These are phyloP conservation scores for Debaryomyces subglobosus DNA, from an alignment of 1,139 yeast genomes.

Conservation along the genomic window DNA sequence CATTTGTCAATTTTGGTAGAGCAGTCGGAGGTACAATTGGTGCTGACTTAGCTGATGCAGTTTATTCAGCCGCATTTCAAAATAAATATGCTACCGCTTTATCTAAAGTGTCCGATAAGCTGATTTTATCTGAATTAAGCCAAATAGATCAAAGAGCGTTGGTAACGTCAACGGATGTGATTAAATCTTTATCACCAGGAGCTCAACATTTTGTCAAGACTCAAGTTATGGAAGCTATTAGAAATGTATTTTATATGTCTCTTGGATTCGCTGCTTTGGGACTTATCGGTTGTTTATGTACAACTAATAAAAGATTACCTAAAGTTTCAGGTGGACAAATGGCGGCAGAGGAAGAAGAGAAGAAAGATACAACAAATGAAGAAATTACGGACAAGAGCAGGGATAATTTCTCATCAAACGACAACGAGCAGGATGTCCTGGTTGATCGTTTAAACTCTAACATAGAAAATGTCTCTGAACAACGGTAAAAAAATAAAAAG, in stretches of 20 bases:
- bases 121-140: conserved; percentile 23
- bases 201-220: conserved; percentile 30
- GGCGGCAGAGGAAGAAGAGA: neutral
- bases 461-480: neutral
- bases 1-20: conserved; percentile 35
- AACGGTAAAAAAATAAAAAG: neutral
- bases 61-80: conserved; percentile 33
- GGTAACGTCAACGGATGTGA: conserved; percentile 21
- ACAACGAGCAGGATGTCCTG: neutral
- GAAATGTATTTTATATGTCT: conserved; percentile 36
- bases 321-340: conserved; percentile 6
- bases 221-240: conserved; percentile 33
- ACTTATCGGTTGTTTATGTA: conserved; percentile 24
- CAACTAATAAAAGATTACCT: conserved; percentile 38
- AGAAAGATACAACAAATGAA: neutral
- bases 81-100: conserved; percentile 22
- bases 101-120: conserved; percentile 17
- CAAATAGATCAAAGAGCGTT: conserved; percentile 19
- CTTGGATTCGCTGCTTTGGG: conserved; percentile 30
- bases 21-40: conserved; percentile 36
- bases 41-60: conserved; percentile 37
- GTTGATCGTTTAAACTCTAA: neutral
- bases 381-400: neutral
- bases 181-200: conserved; percentile 26
- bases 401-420: neutral